phyloP scores from a whole-genome alignment of 75 land plant genomes.

The Ceratopteris richardii region DNA sequence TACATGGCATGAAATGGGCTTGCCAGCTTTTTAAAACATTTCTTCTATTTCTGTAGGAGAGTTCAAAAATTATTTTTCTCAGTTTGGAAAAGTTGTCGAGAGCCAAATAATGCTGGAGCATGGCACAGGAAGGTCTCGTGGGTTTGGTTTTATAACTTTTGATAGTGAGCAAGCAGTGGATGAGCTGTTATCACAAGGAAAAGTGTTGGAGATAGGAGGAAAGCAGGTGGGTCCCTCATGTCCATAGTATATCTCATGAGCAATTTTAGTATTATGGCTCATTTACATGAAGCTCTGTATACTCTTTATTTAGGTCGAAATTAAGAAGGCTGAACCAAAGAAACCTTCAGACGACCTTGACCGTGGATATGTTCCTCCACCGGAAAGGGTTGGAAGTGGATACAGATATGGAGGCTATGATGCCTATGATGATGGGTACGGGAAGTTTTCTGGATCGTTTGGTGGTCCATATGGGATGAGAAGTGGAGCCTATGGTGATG shows the following conservation, averaged over 20 bases:
- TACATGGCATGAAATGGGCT: no score
- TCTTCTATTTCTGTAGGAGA: conserved; percentile 42
- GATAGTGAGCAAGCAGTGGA: conserved; percentile 72
- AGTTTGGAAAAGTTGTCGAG: conserved; percentile 60
- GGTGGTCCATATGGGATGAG: conserved; percentile 2
- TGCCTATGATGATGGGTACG: conserved; percentile 17
- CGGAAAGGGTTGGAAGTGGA: conserved; percentile 21
- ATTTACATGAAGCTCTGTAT: no score
- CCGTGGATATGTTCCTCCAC: conserved; percentile 11
- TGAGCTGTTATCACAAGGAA: conserved; percentile 47
- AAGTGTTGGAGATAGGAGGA: conserved; percentile 61
- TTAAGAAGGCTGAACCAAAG: conserved; percentile 81
- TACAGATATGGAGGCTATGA: conserved; percentile 31
- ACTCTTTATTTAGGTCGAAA: conserved; percentile 76
- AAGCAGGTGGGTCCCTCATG: conserved; percentile 46
- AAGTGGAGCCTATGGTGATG: conserved; percentile 22
- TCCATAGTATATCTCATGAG: background rate
- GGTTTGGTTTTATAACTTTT: conserved; percentile 81
- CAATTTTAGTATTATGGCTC: no score
- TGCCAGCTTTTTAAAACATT: background rate
- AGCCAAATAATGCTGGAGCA: conserved; percentile 80
- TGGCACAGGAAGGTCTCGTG: conserved; percentile 69
- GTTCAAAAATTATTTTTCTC: conserved; percentile 55
- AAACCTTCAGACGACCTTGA: conserved; percentile 36
- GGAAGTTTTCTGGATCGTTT: background rate